Percentiles rank a stretch among this genome's conserved stretches.
phyloP scores from a whole-genome alignment of 2,329 filamentous ascomycete genomes.

The Aspergillus ochraceus region DNA sequence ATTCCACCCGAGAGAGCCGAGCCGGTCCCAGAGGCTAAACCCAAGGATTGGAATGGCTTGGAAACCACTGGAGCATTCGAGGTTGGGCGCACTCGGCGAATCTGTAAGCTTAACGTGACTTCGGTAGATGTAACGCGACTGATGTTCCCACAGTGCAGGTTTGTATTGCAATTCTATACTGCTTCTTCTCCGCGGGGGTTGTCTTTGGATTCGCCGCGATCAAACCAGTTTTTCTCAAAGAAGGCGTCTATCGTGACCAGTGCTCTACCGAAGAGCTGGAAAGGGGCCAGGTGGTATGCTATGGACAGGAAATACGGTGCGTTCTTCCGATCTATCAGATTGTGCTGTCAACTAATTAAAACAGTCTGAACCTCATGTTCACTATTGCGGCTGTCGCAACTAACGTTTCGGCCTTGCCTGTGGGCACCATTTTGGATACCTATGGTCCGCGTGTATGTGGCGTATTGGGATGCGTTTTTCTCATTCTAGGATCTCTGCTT shows the following conservation, averaged over 20 bases:
- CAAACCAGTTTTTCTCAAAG: slow-evolving; percentile 74
- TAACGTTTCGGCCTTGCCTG: slow-evolving; percentile 80
- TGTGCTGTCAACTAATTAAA: neutral
- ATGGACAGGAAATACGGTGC: slow-evolving; percentile 58
- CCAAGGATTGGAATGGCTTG: slow-evolving; percentile 17
- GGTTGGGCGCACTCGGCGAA: slow-evolving; percentile 53
- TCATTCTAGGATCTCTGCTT: slow-evolving; percentile 68
- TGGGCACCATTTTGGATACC: slow-evolving; percentile 80
- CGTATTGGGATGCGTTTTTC: slow-evolving; percentile 67
- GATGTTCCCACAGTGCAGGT: slow-evolving; percentile 60
- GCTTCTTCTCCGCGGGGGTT: slow-evolving; percentile 68
- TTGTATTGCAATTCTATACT: slow-evolving; percentile 67
- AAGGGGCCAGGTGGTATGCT: slow-evolving; percentile 53
- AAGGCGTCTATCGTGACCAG: slow-evolving; percentile 68
- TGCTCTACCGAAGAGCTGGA: slow-evolving; percentile 59
- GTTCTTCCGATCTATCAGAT: slow-evolving; percentile 1
- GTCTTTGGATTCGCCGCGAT: slow-evolving; percentile 84
- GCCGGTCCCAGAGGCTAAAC: slow-evolving; percentile 12
- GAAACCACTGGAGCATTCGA: slow-evolving; percentile 51
- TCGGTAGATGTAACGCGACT: neutral
- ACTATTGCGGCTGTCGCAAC: slow-evolving; percentile 84
- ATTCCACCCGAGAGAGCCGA: slow-evolving; percentile 14
- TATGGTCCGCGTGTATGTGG: slow-evolving; percentile 78
- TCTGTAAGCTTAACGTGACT: slow-evolving; percentile 43
- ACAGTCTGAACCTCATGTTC: slow-evolving; percentile 83